Base-by-base conservation (phyloP, 163 green algal species). In the Dunaliella salina region DNA sequence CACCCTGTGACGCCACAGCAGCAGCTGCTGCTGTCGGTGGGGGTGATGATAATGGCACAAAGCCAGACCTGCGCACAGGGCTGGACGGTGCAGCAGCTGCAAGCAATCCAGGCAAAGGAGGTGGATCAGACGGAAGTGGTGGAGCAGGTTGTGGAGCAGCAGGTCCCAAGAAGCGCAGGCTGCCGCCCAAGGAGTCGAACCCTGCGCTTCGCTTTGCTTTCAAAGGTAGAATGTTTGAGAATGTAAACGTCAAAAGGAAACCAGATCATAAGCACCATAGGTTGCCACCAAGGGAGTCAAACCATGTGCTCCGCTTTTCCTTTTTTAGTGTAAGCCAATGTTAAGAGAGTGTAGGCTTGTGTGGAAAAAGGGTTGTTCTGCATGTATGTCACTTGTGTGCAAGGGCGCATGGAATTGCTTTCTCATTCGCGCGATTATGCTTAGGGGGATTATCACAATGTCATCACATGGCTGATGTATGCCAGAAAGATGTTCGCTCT, bases 1-100 rank as follows among this genome's bases (percentile, higher is more conserved):
- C 80, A 30, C 33, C 40, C 30, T 22, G 32, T 15, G 50, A 63
- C 57, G 84, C 78, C 46, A 46, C 30, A 69, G 32, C 29, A n/a
- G 80, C 79, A 84, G 80, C 33, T 46, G 80, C 80, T 35, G 59
- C 57, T 81, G 80, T 57, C 46, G 85, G 79, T 85, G 83, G 26
- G n/a, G n/a, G n/a, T n/a, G n/a, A n/a, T n/a, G n/a, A n/a, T n/a
- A n/a, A n/a, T 33, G 67, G 26, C 5, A 30, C 67, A 79, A 30
- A n/a, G 29, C 26, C 25, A 79, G 67, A 11, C 67, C 26, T 33
- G 69, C 63, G n/a, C 17, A 33, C 11, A 81, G 59, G 46, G 57
- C n/a, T 35, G 80, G 50, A 32, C 20, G 83, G 30, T 20, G 83
- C 67, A 86, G 63, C 17, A 20, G n/a, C 33, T 33, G 32, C 83